Percentiles rank a stretch among this genome's conserved stretches.
Conservation (phyloP, 2,329 filamentous ascomycete species). For the Penicillium sp. region DNA sequence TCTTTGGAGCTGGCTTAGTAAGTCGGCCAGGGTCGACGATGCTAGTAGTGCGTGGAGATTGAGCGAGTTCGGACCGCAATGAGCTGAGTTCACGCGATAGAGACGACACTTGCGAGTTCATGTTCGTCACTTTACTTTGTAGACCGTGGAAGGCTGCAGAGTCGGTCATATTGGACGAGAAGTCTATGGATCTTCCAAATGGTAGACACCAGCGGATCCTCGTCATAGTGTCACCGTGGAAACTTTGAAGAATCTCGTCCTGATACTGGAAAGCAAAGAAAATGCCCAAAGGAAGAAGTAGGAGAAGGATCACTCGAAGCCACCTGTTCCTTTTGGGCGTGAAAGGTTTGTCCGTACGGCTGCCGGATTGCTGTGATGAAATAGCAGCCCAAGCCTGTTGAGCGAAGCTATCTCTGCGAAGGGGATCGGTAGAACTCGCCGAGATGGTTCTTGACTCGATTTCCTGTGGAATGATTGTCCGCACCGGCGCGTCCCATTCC, state of each 20-base stretch:
- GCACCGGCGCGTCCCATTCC: constrained; percentile 29
- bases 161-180: constrained; percentile 35
- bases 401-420: constrained; percentile 16
- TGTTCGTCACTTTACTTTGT: constrained; percentile 35
- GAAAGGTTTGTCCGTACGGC: background rate
- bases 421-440: background rate
- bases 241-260: constrained; percentile 4
- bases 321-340: constrained; percentile 18
- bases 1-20: constrained; percentile 42
- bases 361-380: constrained; percentile 8
- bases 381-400: constrained; percentile 13
- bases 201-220: constrained; percentile 27
- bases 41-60: constrained; percentile 32
- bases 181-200: constrained; percentile 12
- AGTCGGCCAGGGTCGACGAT: constrained; percentile 25
- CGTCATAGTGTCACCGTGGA: constrained; percentile 17
- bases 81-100: constrained; percentile 38
- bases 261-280: constrained; percentile 11
- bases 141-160: constrained; percentile 35
- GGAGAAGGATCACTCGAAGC: constrained; percentile 9
- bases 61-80: constrained; percentile 33
- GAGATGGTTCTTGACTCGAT: constrained; percentile 19
- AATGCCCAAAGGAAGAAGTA: constrained; percentile 25
- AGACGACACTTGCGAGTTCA: constrained; percentile 41
- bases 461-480: constrained; percentile 35